Evolutionary conservation across 1,284 basidiomycete genomes (phyloP), one percentile per base, ranked within the genome.

Genomic region (Acaromyces ingoldii): DNA sequence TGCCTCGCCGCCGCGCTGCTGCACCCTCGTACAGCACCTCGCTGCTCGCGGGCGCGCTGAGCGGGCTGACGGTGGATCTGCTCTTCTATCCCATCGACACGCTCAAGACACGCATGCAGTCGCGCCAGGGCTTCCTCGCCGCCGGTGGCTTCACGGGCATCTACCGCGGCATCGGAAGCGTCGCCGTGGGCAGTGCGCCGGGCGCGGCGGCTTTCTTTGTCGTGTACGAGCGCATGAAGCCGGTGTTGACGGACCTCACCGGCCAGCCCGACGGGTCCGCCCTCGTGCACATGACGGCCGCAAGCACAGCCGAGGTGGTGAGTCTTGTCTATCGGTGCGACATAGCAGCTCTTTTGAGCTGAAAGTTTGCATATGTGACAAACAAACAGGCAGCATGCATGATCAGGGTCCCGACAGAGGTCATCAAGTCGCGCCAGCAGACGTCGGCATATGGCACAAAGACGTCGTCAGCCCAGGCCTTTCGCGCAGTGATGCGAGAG

Each of bases 81-180:
- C 82, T 96, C 31, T 93, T 97, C 79, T 97, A 90, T 76, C 93
- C 93, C 0, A 85, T 97, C 57, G 93, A 98, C 78, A 96, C 93
- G 1, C 79, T 97, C 74, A 98, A 98, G 78, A 97, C 93, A 13
- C 85, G 93, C 30, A 79, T 96, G 49, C 93, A 98, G 73, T 87
- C 91, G 3, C 77, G 84, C 1, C 85, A 89, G 71, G 93, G 93
- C 1, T 97, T 98, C 76, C 76, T 84, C 52, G 79, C 80, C 22
- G 85, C 90, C 1, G 93, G 95, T 6, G 93, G 92, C 0, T 90
- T 99, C 76, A 83, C 79, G 41, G 91, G 91, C 6, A 84, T 98
- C 11, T 99, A 99, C 78, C 87, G 88, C 63, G 93, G 95, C 11
- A 80, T 99, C 4, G 92, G 92, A 17, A 95, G 91, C 75, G 92